A percentile compares a stretch with the other conserved stretches of the same genome.
phyloP scores from a whole-genome alignment of 768 basidiomycete species.

The Boletus sp. region DNA sequence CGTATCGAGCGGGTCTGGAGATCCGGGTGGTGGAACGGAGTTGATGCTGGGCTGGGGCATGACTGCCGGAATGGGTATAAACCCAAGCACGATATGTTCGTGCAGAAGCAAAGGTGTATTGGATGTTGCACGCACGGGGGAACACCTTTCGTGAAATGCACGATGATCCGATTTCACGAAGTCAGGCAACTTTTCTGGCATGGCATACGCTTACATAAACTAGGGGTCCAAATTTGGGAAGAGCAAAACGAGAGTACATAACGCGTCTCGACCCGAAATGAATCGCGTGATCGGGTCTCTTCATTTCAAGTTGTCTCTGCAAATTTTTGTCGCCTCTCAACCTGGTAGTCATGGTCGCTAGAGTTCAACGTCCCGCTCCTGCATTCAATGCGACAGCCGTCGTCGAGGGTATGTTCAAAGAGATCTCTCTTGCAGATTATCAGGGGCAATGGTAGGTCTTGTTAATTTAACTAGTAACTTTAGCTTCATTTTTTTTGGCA shows the following conservation, averaged over 20 bases:
- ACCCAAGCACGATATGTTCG: too few relatives aligned
- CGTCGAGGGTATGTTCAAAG: slow-evolving; percentile 72
- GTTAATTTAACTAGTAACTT: neutral
- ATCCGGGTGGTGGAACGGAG: too few relatives aligned
- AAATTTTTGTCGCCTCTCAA: neutral
- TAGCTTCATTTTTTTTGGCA: slow-evolving; percentile 28
- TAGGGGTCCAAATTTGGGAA: neutral
- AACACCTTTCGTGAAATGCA: too few relatives aligned
- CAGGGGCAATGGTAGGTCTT: slow-evolving; percentile 72
- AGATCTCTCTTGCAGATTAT: slow-evolving; percentile 71
- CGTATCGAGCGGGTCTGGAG: too few relatives aligned
- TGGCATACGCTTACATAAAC: neutral
- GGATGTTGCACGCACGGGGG: too few relatives aligned
- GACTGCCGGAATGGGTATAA: too few relatives aligned
- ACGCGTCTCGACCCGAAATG: slow-evolving; percentile 26
- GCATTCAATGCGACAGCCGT: slow-evolving; percentile 75
- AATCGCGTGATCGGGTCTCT: slow-evolving; percentile 8
- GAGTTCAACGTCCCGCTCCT: slow-evolving; percentile 85
- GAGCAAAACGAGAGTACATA: slow-evolving; percentile 28
- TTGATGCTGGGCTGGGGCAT: too few relatives aligned
- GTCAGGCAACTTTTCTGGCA: too few relatives aligned
- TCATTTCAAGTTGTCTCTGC: neutral
- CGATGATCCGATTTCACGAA: too few relatives aligned
- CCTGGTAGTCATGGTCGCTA: slow-evolving; percentile 37
- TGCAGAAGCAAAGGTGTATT: too few relatives aligned